These are phyloP conservation scores for Nasturtium officinale DNA, from an alignment of 345 rosid species.

Conservation along the genomic window DNA sequence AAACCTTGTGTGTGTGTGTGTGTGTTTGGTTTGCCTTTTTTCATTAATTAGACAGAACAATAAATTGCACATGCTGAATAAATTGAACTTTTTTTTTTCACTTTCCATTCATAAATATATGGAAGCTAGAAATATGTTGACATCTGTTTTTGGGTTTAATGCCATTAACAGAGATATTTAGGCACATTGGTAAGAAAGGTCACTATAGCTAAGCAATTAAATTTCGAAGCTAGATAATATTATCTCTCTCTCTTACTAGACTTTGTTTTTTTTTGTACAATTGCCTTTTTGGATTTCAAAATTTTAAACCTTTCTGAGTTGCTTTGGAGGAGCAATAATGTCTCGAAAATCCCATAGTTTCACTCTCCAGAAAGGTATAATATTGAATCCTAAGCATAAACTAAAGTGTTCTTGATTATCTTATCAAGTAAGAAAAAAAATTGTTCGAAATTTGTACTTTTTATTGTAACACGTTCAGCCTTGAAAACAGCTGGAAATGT, in stretches of 20 bases:
- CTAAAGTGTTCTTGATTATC: conserved; percentile 3
- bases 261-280: background rate
- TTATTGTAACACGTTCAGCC: background rate
- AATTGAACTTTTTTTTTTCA: background rate
- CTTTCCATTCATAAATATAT: conserved; percentile 12
- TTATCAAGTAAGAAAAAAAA: conserved; percentile 1
- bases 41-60: background rate
- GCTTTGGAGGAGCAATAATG: conserved; percentile 37
- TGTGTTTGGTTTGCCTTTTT: background rate
- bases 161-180: conserved; percentile 23
- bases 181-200: conserved; percentile 20
- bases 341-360: conserved; percentile 29
- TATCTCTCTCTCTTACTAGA: background rate
- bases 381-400: conserved; percentile 34
- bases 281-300: conserved; percentile 36
- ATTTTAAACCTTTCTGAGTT: conserved; percentile 34
- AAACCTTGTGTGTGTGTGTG: too few relatives aligned
- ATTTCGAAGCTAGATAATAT: conserved; percentile 24
- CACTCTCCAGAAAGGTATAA: conserved; percentile 13
- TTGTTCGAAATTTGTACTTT: background rate
- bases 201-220: conserved; percentile 1
- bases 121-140: background rate
- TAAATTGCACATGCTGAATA: background rate
- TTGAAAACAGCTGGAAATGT: conserved; percentile 1
- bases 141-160: conserved; percentile 19